Percentiles rank a stretch among this genome's conserved stretches.
Evolutionary conservation across 257 asterid species (phyloP).

Genomic region (Lantana camara): DNA sequence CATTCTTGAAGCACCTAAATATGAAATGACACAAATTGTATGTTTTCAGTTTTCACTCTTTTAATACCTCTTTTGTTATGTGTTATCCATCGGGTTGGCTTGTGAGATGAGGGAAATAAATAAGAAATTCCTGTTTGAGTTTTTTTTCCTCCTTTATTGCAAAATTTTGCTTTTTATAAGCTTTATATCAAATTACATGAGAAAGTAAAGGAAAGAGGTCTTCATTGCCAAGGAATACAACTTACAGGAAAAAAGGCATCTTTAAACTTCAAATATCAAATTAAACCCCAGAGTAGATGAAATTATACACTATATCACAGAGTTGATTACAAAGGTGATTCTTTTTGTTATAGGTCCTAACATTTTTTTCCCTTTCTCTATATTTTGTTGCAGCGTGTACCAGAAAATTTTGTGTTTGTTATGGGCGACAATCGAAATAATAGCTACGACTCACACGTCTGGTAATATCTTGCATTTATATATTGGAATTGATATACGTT

Average conservation of each 20-base stretch:
- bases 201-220: background rate
- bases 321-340: background rate
- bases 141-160: background rate
- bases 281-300: background rate
- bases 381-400: conserved; percentile 65
- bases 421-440: conserved; percentile 97
- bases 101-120: conserved; percentile 5
- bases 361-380: background rate
- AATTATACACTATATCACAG: background rate
- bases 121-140: background rate
- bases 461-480: conserved; percentile 52
- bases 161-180: background rate
- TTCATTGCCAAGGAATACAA: background rate
- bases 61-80: background rate
- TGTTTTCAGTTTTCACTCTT: conserved; percentile 32
- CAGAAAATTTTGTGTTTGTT: conserved; percentile 77
- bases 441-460: conserved; percentile 92
- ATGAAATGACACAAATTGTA: conserved; percentile 82
- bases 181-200: background rate
- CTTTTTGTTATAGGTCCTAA: conserved; percentile 9
- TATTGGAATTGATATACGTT: conserved; percentile 18
- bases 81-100: background rate
- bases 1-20: conserved; percentile 78
- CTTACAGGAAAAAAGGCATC: background rate
- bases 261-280: background rate